Conservation (phyloP, 768 basidiomycete genomes). For the Amanita molliuscula region DNA sequence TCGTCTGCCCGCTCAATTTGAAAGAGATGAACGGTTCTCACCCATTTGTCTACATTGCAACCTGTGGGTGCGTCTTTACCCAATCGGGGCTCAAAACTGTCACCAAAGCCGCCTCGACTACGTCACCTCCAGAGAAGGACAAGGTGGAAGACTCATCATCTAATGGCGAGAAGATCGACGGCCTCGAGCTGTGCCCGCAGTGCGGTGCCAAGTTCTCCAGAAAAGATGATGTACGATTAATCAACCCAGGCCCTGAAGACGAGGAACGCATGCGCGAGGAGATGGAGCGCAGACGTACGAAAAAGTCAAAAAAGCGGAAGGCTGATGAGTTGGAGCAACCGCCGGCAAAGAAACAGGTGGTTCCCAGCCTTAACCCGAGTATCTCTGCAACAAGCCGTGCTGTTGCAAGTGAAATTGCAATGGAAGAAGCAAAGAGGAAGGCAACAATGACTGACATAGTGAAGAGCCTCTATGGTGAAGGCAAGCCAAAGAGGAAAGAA, state of each 20-base stretch:
- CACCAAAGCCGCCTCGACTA: slow-evolving; percentile 21
- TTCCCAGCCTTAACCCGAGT: slow-evolving; percentile 39
- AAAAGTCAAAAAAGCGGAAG: slow-evolving; percentile 54
- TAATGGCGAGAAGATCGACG: slow-evolving; percentile 15
- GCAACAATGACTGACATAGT: slow-evolving; percentile 81
- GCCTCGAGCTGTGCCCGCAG: slow-evolving; percentile 61
- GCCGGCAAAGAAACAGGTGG: slow-evolving; percentile 31
- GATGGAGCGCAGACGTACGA: slow-evolving; percentile 51
- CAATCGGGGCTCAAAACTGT: slow-evolving; percentile 73
- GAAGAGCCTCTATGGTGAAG: slow-evolving; percentile 67
- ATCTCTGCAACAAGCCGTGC: slow-evolving; percentile 52
- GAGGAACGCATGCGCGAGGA: slow-evolving; percentile 42
- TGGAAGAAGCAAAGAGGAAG: slow-evolving; percentile 77
- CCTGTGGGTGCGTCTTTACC: slow-evolving; percentile 90
- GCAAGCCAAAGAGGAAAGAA: slow-evolving; percentile 50
- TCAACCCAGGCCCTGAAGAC: slow-evolving; percentile 69
- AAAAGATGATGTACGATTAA: slow-evolving; percentile 38
- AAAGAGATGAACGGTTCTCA: slow-evolving; percentile 92
- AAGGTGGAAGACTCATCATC: slow-evolving; percentile 13
- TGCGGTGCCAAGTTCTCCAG: slow-evolving; percentile 63
- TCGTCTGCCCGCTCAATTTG: slow-evolving; percentile 84
- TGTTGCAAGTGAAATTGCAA: slow-evolving; percentile 61
- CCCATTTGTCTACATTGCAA: slow-evolving; percentile 79
- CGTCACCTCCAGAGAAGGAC: slow-evolving; percentile 19
- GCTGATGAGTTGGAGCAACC: slow-evolving; percentile 24